A percentile compares a stretch with the other conserved stretches of the same genome.
Evolutionary conservation across 108 stramenopile genomes (phyloP).

Genomic region (Nitzschia sp.): DNA sequence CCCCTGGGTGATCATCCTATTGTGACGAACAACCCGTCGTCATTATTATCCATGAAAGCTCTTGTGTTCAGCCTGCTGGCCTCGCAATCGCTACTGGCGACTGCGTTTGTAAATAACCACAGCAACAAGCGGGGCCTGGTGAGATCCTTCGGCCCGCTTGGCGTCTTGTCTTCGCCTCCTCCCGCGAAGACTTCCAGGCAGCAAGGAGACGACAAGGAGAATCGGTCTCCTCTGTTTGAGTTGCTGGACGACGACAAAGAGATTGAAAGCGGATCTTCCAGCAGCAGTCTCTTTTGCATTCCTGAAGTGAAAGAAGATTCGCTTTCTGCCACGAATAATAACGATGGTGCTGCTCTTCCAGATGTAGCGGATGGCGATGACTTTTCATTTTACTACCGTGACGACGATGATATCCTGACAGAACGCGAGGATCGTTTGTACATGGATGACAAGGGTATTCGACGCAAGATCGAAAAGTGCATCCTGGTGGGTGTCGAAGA

Average conservation of each 20-base stretch:
- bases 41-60: not conserved
- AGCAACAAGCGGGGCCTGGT: not conserved
- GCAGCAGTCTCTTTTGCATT: conserved; percentile 13
- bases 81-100: not conserved
- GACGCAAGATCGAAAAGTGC: conserved; percentile 63
- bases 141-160: not conserved
- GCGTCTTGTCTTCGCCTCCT: conserved; percentile 10
- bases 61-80: not conserved
- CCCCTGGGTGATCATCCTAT: too few species aligned
- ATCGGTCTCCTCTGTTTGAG: conserved; percentile 8
- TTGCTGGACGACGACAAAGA: not conserved
- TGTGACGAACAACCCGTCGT: too few species aligned
- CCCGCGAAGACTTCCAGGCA: conserved; percentile 1
- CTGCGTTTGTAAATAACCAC: not conserved
- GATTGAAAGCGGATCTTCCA: not conserved
- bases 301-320: conserved; percentile 5
- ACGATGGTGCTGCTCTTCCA: not conserved
- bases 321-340: not conserved
- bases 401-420: conserved; percentile 69
- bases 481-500: conserved; percentile 86
- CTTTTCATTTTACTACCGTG: conserved; percentile 44
- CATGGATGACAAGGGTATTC: conserved; percentile 48
- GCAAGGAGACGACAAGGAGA: conserved; percentile 14
- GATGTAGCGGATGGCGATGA: conserved; percentile 5
- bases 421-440: conserved; percentile 86